Evolutionary conservation across 768 basidiomycete species (phyloP).

Genomic region (Leccinum uliginosum): DNA sequence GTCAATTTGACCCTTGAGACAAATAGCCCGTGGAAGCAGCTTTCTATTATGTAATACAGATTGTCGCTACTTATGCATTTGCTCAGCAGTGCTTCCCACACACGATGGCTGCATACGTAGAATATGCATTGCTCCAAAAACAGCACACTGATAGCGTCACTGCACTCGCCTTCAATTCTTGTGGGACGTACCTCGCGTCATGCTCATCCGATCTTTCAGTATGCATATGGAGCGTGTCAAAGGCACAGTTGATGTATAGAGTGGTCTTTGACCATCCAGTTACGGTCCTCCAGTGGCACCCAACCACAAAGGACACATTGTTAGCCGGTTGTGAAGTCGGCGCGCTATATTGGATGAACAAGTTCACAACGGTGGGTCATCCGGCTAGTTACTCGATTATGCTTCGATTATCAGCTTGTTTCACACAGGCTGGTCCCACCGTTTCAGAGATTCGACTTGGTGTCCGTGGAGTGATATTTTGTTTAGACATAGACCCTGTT

Average conservation of each 20-base stretch:
- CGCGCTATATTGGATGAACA: neutral
- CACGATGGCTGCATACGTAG: neutral
- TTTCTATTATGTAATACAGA: too few relatives aligned
- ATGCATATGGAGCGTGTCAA: neutral
- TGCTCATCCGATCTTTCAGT: neutral
- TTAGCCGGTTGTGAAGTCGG: neutral
- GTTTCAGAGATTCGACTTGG: neutral
- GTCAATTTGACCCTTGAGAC: too few relatives aligned
- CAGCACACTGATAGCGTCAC: neutral
- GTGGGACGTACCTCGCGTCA: neutral
- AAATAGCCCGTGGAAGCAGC: too few relatives aligned
- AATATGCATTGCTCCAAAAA: neutral
- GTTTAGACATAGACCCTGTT: neutral
- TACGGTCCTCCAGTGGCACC: neutral
- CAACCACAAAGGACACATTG: neutral
- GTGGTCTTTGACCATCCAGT: neutral
- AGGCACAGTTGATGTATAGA: neutral
- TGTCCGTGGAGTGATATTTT: neutral
- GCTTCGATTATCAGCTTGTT: neutral
- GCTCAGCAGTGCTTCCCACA: too few relatives aligned
- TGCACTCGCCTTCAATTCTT: neutral
- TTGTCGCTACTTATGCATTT: too few relatives aligned
- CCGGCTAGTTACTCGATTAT: neutral
- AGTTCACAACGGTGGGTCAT: neutral
- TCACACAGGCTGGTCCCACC: neutral